Base-by-base conservation (phyloP, 176 grass and related monocot genomes). In the Oryza glaberrima region DNA sequence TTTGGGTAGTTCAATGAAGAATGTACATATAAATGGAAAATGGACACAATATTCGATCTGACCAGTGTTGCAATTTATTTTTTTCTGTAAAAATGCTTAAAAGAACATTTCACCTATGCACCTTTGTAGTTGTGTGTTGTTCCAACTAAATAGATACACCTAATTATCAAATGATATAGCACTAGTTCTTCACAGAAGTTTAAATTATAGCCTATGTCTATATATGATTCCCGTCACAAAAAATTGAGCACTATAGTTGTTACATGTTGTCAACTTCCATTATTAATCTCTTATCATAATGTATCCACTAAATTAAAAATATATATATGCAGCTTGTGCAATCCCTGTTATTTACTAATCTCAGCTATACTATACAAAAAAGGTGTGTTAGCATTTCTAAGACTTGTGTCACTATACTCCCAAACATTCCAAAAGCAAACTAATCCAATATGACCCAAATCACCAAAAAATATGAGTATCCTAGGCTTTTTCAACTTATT, bases 381-480 rank as follows among this genome's bases (percentile, higher is more conserved):
- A 75, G 15, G 6, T 75, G 34, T 61, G 30, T 56, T 14, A 35
- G 28, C 20, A 2, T 77, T 25, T 11, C 11, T 77, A 41, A 20
- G 20, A 77, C 54, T 30, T 38, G 36, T 38, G 36, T 15, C 34
- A 78, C 38, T 35, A 43, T 45, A 79, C 44, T 28, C 22, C 20
- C 65, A 28, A 26, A 77, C 19, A 77, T 74, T 75, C 17, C 56
- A 44, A 32, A 26, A 14, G 65, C 51, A 11, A 65, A 41, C 25
- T 16, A 83, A 64, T 61, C 73, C 47, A 70, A 83, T 64, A 7
- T 83, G 17, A 9, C 70, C 54, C 43, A 83, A 14, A 49, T 23
- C 58, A 45, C 36, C 35, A 83, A 76, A 75, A 75, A 9, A 83
- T 20, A 82, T 13, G 68, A 82, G 49, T 72, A 64, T 4, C n/a